These are phyloP conservation scores for Phyllosticta citrichinensis DNA, from an alignment of 2,329 filamentous ascomycete genomes.

Conservation along the genomic window DNA sequence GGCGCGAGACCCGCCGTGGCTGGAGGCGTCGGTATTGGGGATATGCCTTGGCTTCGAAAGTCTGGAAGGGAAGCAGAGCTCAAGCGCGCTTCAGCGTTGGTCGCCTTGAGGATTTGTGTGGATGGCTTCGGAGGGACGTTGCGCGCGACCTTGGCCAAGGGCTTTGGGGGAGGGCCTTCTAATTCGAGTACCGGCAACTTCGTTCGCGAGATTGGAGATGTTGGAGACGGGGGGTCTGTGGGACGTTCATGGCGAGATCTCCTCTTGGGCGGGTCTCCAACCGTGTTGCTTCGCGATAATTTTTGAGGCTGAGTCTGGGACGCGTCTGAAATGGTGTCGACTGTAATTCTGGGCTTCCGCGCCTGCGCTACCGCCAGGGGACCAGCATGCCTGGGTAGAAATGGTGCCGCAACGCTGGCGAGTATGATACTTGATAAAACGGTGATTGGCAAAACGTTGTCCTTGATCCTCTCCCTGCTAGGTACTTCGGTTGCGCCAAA, in stretches of 20 bases:
- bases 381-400: constrained; percentile 67
- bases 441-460: constrained; percentile 71
- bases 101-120: constrained; percentile 35
- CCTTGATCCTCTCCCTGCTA: constrained; percentile 65
- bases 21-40: constrained; percentile 28
- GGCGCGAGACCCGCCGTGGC: constrained; percentile 32
- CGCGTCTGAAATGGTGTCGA: constrained; percentile 52
- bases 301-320: constrained; percentile 44
- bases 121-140: constrained; percentile 23
- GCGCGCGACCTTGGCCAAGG: constrained; percentile 15
- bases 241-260: constrained; percentile 18
- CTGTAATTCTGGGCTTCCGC: constrained; percentile 57
- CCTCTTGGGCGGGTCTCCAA: constrained; percentile 30
- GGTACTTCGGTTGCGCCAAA: constrained; percentile 64
- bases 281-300: constrained; percentile 59
- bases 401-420: constrained; percentile 63
- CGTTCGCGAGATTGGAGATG: constrained; percentile 10
- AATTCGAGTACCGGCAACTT: constrained; percentile 17
- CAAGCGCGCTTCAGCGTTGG: constrained; percentile 48
- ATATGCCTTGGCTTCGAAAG: constrained; percentile 41
- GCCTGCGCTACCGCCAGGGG: constrained; percentile 75
- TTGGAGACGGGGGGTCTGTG: constrained; percentile 13
- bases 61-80: constrained; percentile 62
- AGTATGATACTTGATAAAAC: constrained; percentile 73
- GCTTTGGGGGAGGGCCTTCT: constrained; percentile 20